Conservation (phyloP, 768 basidiomycete genomes). For the Naematelia aurantialba region DNA sequence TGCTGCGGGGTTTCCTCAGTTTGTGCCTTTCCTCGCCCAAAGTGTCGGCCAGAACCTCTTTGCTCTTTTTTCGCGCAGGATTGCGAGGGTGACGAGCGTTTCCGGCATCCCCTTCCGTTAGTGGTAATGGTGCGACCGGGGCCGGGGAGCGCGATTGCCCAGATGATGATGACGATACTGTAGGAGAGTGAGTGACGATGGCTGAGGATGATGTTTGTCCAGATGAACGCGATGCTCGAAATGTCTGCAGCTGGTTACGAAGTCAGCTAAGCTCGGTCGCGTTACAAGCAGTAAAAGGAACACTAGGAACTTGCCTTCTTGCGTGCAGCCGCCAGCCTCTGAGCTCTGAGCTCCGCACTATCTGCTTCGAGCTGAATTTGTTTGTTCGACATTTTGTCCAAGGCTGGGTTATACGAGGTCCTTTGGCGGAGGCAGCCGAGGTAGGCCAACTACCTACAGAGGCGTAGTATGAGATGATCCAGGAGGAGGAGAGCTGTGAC, state of each 20-base stretch:
- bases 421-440: not conserved
- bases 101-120: slow-evolving; percentile 11
- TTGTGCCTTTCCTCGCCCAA: not conserved
- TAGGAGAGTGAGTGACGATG: slow-evolving; percentile 6
- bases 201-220: slow-evolving; percentile 9
- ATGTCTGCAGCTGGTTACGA: slow-evolving; percentile 28
- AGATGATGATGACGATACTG: slow-evolving; percentile 7
- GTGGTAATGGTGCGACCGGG: slow-evolving; percentile 12
- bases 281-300: slow-evolving; percentile 1
- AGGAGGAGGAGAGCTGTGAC: no score
- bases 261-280: not conserved
- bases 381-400: slow-evolving; percentile 3
- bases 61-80: slow-evolving; percentile 9
- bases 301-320: no score
- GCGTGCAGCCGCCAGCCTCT: slow-evolving; percentile 31
- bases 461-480: no score
- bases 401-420: not conserved
- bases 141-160: slow-evolving; percentile 10
- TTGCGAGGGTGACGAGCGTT: not conserved
- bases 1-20: slow-evolving; percentile 3
- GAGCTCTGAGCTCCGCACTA: slow-evolving; percentile 9
- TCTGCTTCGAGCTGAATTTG: slow-evolving; percentile 5
- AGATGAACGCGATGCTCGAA: slow-evolving; percentile 32
- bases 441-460: no score
- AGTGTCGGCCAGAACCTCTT: slow-evolving; percentile 7